A percentile compares a stretch with the other conserved stretches of the same genome.
Conservation (phyloP, 305 asterid genomes). For the Petunia hybrid region DNA sequence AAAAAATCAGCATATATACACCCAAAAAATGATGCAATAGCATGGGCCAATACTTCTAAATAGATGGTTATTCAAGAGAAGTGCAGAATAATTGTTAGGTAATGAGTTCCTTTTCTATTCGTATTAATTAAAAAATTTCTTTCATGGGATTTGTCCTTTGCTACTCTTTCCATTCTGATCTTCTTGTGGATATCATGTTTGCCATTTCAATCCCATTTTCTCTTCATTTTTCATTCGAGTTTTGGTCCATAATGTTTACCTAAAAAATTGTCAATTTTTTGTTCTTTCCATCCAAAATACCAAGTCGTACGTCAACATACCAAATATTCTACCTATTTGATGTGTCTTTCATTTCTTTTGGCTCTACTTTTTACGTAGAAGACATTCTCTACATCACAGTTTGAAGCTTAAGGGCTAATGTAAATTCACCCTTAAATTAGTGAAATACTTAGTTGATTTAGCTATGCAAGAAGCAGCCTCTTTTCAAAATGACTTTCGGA, state of each 20-base stretch:
- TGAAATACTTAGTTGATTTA: too few species aligned
- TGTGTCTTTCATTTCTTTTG: too few species aligned
- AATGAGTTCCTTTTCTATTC: not conserved
- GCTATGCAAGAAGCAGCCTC: too few species aligned
- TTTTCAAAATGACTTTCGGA: too few species aligned
- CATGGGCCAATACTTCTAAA: not conserved
- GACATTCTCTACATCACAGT: too few species aligned
- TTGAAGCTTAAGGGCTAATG: too few species aligned
- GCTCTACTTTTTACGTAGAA: too few species aligned
- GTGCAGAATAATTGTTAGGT: slow-evolving; percentile 19
- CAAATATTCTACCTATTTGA: too few species aligned
- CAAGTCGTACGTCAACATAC: too few species aligned
- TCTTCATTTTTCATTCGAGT: not conserved
- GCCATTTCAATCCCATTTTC: not conserved
- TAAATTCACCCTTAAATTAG: too few species aligned
- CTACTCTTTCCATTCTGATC: not conserved
- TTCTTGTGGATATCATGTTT: not conserved
- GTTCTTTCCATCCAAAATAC: too few species aligned
- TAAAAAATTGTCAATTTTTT: too few species aligned
- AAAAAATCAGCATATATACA: not conserved
- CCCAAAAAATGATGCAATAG: slow-evolving; percentile 2
- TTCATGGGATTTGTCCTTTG: not conserved
- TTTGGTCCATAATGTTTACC: not conserved
- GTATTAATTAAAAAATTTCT: not conserved
- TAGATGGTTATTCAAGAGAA: slow-evolving; percentile 9